A percentile compares a stretch with the other conserved stretches of the same genome.
Conservation (phyloP, 345 rosid genomes). For the Punica granatum region DNA sequence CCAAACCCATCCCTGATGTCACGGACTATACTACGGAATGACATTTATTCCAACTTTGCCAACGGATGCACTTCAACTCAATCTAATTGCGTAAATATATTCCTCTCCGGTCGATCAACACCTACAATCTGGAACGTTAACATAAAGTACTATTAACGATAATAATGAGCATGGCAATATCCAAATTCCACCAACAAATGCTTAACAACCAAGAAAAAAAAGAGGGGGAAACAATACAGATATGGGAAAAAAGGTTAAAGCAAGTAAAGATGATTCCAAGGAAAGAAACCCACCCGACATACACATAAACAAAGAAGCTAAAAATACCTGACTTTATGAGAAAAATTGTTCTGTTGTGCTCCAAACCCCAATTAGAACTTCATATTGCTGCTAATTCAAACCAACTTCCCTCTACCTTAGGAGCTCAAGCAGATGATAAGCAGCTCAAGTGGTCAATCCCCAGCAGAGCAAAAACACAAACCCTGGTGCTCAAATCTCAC, state of each 20-base stretch:
- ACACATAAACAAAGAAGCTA: background rate
- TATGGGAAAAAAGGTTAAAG: background rate
- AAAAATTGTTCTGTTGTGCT: background rate
- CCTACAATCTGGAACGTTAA: background rate
- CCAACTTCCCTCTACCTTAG: background rate
- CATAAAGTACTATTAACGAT: background rate
- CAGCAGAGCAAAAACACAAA: background rate
- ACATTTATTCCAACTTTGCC: constrained; percentile 40
- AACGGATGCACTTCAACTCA: constrained; percentile 1
- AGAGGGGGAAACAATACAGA: background rate
- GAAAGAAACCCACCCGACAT: constrained; percentile 6
- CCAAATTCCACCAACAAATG: background rate
- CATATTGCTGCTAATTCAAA: constrained; percentile 3
- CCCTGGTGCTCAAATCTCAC: no score
- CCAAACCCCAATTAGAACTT: background rate
- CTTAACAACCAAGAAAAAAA: constrained; percentile 5
- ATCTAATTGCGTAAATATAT: constrained; percentile 8
- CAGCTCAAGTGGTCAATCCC: background rate
- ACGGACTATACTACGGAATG: constrained; percentile 84
- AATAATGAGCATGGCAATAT: background rate
- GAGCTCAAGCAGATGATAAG: background rate
- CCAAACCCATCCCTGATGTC: constrained; percentile 91
- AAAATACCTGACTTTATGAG: background rate
- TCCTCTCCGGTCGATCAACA: constrained; percentile 6
- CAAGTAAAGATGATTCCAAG: background rate